Conservation (phyloP, 1,284 basidiomycete species). For the Ustilago vetiveriae region DNA sequence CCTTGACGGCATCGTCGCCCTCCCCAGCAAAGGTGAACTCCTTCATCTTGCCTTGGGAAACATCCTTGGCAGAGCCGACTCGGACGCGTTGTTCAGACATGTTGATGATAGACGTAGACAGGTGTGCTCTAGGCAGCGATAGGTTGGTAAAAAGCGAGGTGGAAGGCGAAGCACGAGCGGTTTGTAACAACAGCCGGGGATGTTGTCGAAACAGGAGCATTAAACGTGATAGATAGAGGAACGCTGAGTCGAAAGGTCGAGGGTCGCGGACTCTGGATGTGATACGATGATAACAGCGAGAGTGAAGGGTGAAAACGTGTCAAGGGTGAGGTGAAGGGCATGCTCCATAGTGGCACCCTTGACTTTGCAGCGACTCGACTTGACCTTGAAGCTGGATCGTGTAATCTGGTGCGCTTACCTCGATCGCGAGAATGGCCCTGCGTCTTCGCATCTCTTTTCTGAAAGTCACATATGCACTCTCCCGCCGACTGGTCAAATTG, state of each 20-base stretch:
- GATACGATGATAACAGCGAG: background rate
- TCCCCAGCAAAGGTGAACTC: constrained; percentile 79
- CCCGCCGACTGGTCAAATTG: background rate
- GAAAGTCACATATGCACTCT: background rate
- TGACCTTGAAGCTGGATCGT: constrained; percentile 8
- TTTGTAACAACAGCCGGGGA: constrained; percentile 23
- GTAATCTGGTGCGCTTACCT: constrained; percentile 20
- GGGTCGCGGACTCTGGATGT: background rate
- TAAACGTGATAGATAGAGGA: constrained; percentile 1
- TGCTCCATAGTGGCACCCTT: too few species aligned
- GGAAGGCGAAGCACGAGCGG: constrained; percentile 9
- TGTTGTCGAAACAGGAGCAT: constrained; percentile 38
- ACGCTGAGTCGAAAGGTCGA: constrained; percentile 1
- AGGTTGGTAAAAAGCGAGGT: background rate
- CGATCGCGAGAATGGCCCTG: constrained; percentile 19
- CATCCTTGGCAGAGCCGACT: constrained; percentile 41
- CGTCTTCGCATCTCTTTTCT: background rate
- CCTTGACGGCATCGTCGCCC: constrained; percentile 72
- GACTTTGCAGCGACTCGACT: too few species aligned
- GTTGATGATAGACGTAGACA: constrained; percentile 14
- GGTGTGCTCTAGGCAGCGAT: constrained; percentile 2
- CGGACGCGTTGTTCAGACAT: constrained; percentile 48
- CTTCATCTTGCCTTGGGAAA: constrained; percentile 69
- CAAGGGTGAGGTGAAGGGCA: too few species aligned
- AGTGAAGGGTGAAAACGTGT: background rate